Conservation (phyloP, 148 eudicot species). For the Cornus controversa region DNA sequence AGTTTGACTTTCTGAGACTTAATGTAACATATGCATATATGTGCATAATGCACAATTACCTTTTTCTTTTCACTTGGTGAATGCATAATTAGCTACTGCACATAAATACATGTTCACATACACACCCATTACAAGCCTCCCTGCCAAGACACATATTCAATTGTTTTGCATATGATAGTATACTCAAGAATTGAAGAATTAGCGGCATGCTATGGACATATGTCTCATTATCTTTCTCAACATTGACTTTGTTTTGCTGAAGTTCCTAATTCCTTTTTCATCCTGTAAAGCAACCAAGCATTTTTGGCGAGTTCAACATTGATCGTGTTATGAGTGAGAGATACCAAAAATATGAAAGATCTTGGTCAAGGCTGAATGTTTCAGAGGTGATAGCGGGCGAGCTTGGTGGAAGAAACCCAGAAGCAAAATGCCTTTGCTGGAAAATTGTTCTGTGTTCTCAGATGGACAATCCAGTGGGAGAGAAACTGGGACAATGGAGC, state of each 20-base stretch:
- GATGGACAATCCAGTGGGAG: conserved; percentile 14
- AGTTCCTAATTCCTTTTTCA: conserved; percentile 12
- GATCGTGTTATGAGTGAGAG: conserved; percentile 62
- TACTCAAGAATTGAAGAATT: background rate
- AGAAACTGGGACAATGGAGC: conserved; percentile 16
- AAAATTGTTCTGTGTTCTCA: conserved; percentile 56
- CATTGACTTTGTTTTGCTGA: conserved; percentile 1
- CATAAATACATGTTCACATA: background rate
- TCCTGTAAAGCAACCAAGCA: conserved; percentile 47
- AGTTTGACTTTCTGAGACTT: too few species aligned
- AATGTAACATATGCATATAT: too few species aligned
- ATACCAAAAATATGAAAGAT: conserved; percentile 53
- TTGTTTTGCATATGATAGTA: background rate
- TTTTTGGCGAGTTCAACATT: conserved; percentile 47
- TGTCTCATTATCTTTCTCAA: conserved; percentile 4
- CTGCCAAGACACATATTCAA: background rate
- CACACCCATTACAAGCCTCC: background rate
- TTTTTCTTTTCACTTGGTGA: too few species aligned
- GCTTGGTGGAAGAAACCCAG: conserved; percentile 52
- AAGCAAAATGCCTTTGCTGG: conserved; percentile 82
- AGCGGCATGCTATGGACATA: background rate
- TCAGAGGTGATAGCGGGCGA: conserved; percentile 60
- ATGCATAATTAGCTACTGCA: too few species aligned
- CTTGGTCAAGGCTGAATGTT: conserved; percentile 73
- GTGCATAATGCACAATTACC: too few species aligned